A percentile compares a stretch with the other conserved stretches of the same genome.
Conservation (phyloP, 2,329 filamentous ascomycete genomes). For the Botrytis deweyae region DNA sequence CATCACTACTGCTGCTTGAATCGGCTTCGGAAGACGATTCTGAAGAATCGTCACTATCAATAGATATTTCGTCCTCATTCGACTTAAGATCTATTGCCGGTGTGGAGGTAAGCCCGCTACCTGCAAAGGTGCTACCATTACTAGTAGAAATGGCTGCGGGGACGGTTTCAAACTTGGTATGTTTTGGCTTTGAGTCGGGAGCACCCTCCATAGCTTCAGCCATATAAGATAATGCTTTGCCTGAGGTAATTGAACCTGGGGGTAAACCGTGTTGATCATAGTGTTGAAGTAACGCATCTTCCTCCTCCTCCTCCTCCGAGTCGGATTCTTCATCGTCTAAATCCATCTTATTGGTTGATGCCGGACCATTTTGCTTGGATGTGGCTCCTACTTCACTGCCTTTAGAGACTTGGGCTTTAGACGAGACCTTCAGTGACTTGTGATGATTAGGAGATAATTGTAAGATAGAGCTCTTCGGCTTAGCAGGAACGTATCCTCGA, state of each 20-base stretch:
- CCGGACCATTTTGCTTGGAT: neutral
- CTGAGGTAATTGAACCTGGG: constrained; percentile 36
- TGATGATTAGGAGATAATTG: constrained; percentile 21
- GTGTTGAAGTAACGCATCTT: constrained; percentile 37
- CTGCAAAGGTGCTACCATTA: constrained; percentile 35
- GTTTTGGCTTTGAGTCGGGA: constrained; percentile 20
- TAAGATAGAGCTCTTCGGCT: constrained; percentile 33
- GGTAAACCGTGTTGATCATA: constrained; percentile 39
- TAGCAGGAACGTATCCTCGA: constrained; percentile 33
- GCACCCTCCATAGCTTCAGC: constrained; percentile 31
- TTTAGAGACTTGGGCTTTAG: neutral
- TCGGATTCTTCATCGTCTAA: constrained; percentile 27
- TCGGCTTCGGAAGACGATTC: constrained; percentile 19
- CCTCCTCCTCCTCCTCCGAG: constrained; percentile 36
- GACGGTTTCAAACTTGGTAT: constrained; percentile 27
- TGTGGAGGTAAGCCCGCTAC: constrained; percentile 30
- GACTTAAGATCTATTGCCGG: constrained; percentile 36
- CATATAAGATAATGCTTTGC: constrained; percentile 36
- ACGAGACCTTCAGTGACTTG: neutral
- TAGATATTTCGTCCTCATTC: constrained; percentile 25
- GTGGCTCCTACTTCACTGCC: constrained; percentile 4
- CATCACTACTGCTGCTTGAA: constrained; percentile 25
- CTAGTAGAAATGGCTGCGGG: constrained; percentile 28
- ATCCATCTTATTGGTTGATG: constrained; percentile 18
- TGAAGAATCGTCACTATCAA: constrained; percentile 23